These are phyloP conservation scores for Rhodotorula kratochvilovae DNA, from an alignment of 768 basidiomycete species.

Conservation along the genomic window DNA sequence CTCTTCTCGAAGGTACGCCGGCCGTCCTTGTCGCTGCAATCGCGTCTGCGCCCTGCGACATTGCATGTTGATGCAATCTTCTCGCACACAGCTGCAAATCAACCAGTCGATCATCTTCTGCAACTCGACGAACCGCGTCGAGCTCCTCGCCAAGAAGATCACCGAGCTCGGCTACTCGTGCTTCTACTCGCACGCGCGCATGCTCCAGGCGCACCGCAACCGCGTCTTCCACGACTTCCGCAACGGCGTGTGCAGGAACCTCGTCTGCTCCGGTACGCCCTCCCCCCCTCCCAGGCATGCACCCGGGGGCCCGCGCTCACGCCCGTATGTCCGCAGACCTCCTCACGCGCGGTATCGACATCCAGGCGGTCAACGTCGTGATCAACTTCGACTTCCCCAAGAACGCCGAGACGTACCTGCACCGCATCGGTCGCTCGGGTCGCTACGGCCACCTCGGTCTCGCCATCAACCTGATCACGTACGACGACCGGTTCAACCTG, in stretches of 20 bases:
- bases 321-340: slow-evolving; percentile 57
- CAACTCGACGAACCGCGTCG: slow-evolving; percentile 99
- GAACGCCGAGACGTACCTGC: slow-evolving; percentile 97
- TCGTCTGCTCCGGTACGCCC: slow-evolving; percentile 68
- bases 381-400: slow-evolving; percentile 99
- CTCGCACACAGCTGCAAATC: slow-evolving; percentile 86
- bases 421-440: slow-evolving; percentile 95
- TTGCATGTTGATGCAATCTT: no score
- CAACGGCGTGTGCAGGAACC: slow-evolving; percentile 94
- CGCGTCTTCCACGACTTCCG: slow-evolving; percentile 99
- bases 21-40: no score
- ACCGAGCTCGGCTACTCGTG: slow-evolving; percentile 99
- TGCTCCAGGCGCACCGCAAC: slow-evolving; percentile 97
- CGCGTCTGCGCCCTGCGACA: no score
- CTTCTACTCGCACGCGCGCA: slow-evolving; percentile 99
- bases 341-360: slow-evolving; percentile 97
- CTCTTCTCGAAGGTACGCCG: slow-evolving; percentile 88
- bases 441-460: slow-evolving; percentile 95
- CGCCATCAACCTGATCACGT: slow-evolving; percentile 95
- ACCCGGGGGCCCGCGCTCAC: neutral
- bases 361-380: slow-evolving; percentile 99
- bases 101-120: slow-evolving; percentile 99
- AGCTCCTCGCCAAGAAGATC: slow-evolving; percentile 97
- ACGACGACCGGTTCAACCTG: slow-evolving; percentile 94
- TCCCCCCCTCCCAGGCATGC: no score